A percentile compares a stretch with the other conserved stretches of the same genome.
Conservation (phyloP, 1,284 basidiomycete species). For the Naganishia cerealis region DNA sequence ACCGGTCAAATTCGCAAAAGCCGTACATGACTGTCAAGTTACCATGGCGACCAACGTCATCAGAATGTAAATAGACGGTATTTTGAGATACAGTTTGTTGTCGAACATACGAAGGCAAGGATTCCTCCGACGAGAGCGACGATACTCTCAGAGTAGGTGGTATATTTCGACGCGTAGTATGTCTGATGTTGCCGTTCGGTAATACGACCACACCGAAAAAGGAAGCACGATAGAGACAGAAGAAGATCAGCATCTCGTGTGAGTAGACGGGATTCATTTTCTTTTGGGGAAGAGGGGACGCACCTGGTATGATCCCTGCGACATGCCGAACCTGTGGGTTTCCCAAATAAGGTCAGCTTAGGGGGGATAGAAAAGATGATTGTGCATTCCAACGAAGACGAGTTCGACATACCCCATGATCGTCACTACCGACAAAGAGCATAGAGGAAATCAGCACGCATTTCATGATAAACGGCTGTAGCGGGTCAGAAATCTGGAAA, state of each 20-base stretch:
- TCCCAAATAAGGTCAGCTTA: neutral
- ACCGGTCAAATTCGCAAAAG: conserved; percentile 30
- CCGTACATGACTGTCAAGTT: conserved; percentile 26
- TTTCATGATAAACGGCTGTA: neutral
- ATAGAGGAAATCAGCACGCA: neutral
- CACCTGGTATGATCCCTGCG: conserved; percentile 26
- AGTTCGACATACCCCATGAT: conserved; percentile 30
- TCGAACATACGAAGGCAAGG: conserved; percentile 28
- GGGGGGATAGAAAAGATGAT: neutral
- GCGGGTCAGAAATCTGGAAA: neutral
- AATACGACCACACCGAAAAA: neutral
- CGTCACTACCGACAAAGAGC: conserved; percentile 5
- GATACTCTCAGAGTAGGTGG: conserved; percentile 24
- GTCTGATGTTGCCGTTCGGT: neutral
- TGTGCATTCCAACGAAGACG: too few relatives aligned
- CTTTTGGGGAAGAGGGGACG: neutral
- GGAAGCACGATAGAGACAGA: neutral
- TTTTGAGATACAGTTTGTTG: neutral
- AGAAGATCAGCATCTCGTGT: too few relatives aligned
- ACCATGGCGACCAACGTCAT: too few relatives aligned
- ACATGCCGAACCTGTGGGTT: conserved; percentile 30
- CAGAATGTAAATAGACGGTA: neutral
- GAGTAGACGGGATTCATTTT: too few relatives aligned
- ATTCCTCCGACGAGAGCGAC: conserved; percentile 33
- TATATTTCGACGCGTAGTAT: conserved; percentile 27